These are phyloP conservation scores for Bonia amplexicaulis DNA, from an alignment of 176 grass and related monocot genomes.

Conservation along the genomic window DNA sequence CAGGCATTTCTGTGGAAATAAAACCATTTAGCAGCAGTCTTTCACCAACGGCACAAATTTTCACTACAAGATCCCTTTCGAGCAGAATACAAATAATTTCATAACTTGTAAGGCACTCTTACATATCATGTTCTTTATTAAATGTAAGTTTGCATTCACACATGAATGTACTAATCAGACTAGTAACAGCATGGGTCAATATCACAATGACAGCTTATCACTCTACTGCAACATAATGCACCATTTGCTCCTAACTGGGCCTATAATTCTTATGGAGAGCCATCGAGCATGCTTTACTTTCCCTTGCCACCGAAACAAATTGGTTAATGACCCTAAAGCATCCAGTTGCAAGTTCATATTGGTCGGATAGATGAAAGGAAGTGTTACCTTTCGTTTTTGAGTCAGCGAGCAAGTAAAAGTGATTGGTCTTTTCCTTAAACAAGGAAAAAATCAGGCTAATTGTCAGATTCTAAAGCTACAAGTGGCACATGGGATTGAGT, in stretches of 20 bases:
- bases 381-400: not conserved
- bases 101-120: slow-evolving; percentile 23
- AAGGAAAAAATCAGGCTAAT: not conserved
- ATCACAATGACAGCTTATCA: slow-evolving; percentile 12
- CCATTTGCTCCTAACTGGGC: not conserved
- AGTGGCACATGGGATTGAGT: not conserved
- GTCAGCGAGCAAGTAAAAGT: not conserved
- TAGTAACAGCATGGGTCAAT: not conserved
- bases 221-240: not conserved
- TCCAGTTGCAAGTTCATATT: not conserved
- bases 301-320: not conserved
- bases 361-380: not conserved
- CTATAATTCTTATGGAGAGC: not conserved
- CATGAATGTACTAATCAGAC: not conserved
- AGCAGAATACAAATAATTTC: slow-evolving; percentile 23
- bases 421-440: not conserved
- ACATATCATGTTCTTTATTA: slow-evolving; percentile 17
- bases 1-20: not conserved
- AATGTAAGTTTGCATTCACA: slow-evolving; percentile 34
- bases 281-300: not conserved
- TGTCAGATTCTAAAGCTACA: not conserved
- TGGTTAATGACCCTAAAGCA: not conserved
- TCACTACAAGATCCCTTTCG: slow-evolving; percentile 16
- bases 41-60: not conserved
- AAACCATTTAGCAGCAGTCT: not conserved